A percentile compares a stretch with the other conserved stretches of the same genome.
Evolutionary conservation across 192 early-diverging fungal species (phyloP).

Genomic region (Phycomyces nitens): DNA sequence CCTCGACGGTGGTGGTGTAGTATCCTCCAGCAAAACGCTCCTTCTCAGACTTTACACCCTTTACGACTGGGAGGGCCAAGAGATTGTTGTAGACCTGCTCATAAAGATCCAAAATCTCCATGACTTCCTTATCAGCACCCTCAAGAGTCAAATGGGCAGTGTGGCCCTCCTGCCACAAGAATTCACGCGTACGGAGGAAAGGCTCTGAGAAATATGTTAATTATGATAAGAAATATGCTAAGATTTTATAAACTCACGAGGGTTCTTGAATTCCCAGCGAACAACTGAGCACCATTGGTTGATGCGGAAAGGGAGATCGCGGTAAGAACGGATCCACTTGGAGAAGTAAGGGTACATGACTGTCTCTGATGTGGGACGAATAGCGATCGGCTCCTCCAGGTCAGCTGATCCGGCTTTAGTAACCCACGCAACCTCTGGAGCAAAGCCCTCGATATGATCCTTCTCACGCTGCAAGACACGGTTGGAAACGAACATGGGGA

Average conservation of each 20-base stretch:
- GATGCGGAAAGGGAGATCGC: constrained; percentile 92
- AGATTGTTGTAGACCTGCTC: constrained; percentile 95
- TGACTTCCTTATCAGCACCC: constrained; percentile 83
- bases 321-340: constrained; percentile 96
- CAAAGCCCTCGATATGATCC: constrained; percentile 99
- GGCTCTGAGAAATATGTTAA: constrained; percentile 57
- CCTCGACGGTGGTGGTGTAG: constrained; percentile 97
- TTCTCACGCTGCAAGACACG: constrained; percentile 91
- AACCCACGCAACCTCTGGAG: constrained; percentile 99
- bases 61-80: constrained; percentile 94
- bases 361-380: constrained; percentile 98
- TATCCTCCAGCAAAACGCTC: constrained; percentile 98
- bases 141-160: constrained; percentile 91
- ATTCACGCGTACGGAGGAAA: constrained; percentile 98
- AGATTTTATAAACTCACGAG: constrained; percentile 55
- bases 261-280: constrained; percentile 99
- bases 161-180: constrained; percentile 99
- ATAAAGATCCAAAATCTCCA: constrained; percentile 91
- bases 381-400: constrained; percentile 94
- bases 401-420: constrained; percentile 92
- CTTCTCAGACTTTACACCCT: constrained; percentile 97
- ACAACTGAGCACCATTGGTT: constrained; percentile 99
- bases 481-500: constrained; percentile 98
- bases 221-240: neutral
- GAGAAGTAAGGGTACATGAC: constrained; percentile 99